Evolutionary conservation across 192 early-diverging fungal genomes (phyloP), one percentile per base, ranked within the genome.

Genomic region (Backusella westeae): DNA sequence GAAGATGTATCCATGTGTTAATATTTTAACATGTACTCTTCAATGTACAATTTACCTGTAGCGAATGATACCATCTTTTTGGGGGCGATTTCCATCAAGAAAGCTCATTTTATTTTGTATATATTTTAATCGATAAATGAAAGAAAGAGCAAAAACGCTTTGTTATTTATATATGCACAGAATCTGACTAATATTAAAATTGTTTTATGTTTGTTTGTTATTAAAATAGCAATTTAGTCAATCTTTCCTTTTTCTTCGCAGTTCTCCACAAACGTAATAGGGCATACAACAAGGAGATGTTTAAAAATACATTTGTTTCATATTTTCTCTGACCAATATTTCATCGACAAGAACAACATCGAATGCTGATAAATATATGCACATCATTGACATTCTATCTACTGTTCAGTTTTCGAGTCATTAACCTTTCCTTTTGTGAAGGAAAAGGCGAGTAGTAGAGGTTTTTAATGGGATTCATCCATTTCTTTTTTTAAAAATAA

Each of bases 21-120:
- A 39, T 39, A 39, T 39, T 10, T 39, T 10, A 39, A 39, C 8
- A 21, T 71, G 32, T 41, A 38, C 4, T 39, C 10, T 26, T 34
- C 17, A 6, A 12, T n/a, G 8, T 17, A 17, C 10, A 52, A 14
- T 41, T 49, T 72, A 72, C 70, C 70, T 44, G 32, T 41, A 72
- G 23, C 70, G 70, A 32, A 72, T 41, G 39, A 72, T 26, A 52
- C 46, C 70, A 52, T 72, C 71, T 59, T 10, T 34, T 52, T 72
- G 44, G 26, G 71, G 71, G 15, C 19, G 67, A 69, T 23, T 9
- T 26, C 56, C 56, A 29, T 63, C 56, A 26, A 63, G 21, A 63
- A 26, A 63, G 4, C 23, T 63, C 56, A 63, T 63, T 63, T 14
- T 63, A 8, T 63, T 63, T 14, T 29, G 14, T 44, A 44, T 44